These are phyloP conservation scores for Phytomonas serpens DNA, from an alignment of 208 protist genomes.

Conservation along the genomic window DNA sequence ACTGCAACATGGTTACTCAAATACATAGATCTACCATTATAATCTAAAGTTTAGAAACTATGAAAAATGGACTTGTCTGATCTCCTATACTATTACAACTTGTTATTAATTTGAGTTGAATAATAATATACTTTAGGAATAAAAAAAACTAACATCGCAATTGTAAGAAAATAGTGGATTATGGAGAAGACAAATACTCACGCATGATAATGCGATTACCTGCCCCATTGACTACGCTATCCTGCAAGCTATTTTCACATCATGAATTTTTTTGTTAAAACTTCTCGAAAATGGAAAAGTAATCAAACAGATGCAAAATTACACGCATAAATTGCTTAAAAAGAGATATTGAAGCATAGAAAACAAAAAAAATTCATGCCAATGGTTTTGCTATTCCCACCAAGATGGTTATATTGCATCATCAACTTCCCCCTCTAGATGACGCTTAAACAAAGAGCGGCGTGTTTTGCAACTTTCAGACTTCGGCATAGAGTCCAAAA, in stretches of 20 bases:
- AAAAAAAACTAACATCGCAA: background rate
- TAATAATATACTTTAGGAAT: background rate
- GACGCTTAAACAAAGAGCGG: background rate
- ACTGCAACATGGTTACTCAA: background rate
- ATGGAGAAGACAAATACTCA: background rate
- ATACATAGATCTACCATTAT: background rate
- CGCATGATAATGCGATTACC: background rate
- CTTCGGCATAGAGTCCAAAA: background rate
- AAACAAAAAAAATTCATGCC: background rate
- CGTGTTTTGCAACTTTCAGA: background rate
- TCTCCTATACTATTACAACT: background rate
- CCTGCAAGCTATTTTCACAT: background rate
- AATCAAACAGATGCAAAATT: background rate
- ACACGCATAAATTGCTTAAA: background rate
- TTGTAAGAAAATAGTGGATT: background rate
- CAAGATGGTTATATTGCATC: background rate
- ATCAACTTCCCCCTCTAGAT: constrained; percentile 4
- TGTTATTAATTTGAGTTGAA: background rate
- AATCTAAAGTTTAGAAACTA: background rate
- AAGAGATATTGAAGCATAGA: background rate
- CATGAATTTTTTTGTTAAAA: background rate
- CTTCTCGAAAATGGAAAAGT: background rate
- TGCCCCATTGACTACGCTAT: background rate
- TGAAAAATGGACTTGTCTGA: background rate
- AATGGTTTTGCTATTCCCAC: background rate